Evolutionary conservation across 148 eudicot species (phyloP), one percentile per base, ranked within the genome.

Genomic region (Vaccinium darrowii): DNA sequence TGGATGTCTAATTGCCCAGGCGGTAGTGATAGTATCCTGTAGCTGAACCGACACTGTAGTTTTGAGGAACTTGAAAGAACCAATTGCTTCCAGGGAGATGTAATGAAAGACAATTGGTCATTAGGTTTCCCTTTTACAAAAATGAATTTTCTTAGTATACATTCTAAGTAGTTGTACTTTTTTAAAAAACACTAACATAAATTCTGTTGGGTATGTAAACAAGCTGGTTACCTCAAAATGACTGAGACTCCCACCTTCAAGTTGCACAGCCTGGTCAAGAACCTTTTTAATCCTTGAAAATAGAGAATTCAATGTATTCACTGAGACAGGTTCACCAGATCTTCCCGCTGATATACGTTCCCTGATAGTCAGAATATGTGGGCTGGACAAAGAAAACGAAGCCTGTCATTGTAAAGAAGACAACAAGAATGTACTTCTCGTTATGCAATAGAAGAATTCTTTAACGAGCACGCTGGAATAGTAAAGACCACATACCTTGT

Each of bases 291-390:
- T 91, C 69, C 84, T 89, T 54, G 84, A 90, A 83, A 95, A 97
- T 69, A 91, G 89, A 57, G 75, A 85, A 85, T 78, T 80, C 82
- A 97, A 76, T 71, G 85, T 79, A 84, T 87, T 87, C 83, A 88
- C 89, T 69, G 99, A 86, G 33, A 97, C 95, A 11, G 94, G 98
- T 74, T 91, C 90, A 63, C 94, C 92, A 23, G 62, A 78, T 89
- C 62, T 88, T 80, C 99, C 99, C 63, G 94, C 78, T 6, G 90
- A 87, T 89, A 97, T 90, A 65, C 99, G 95, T 88, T 97, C 99
- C 89, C 98, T 91, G 79, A 97, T 95, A 82, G 95, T 90, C 83
- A 73, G 94, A 19, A 97, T 85, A 90, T 95, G 99, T 76, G 99
- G 99, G 87, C 99, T 97, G 93, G 86, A 67, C 90, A 90, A 85